Conservation (phyloP, 257 asterid species). For the Nemophila menziesii region DNA sequence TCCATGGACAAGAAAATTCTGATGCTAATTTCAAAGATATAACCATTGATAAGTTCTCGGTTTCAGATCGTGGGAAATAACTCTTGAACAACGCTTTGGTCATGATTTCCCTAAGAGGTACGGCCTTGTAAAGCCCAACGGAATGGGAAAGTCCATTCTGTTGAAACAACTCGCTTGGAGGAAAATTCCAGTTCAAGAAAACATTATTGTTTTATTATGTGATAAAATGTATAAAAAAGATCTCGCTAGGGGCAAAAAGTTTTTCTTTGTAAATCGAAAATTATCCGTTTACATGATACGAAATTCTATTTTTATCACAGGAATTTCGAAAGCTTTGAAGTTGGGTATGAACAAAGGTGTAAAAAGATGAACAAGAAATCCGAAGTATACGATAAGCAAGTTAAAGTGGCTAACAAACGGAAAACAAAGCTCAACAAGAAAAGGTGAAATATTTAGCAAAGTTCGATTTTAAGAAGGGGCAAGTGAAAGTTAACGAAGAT, state of each 20-base stretch:
- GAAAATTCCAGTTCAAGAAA: constrained; percentile 1
- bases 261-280: constrained; percentile 25
- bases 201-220: constrained; percentile 1
- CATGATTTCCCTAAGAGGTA: constrained; percentile 1
- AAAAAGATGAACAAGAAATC: constrained; percentile 12
- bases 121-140: constrained; percentile 2
- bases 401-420: constrained; percentile 8
- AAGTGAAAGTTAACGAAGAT: constrained; percentile 9
- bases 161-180: constrained; percentile 1
- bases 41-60: not conserved
- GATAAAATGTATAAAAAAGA: constrained; percentile 22
- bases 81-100: not conserved
- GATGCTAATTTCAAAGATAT: constrained; percentile 3
- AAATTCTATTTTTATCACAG: constrained; percentile 10
- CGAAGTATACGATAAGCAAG: constrained; percentile 12
- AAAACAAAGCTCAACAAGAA: constrained; percentile 6
- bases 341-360: constrained; percentile 12
- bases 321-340: constrained; percentile 9
- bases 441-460: constrained; percentile 10
- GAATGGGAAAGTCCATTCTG: not conserved
- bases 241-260: constrained; percentile 30
- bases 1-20: not conserved
- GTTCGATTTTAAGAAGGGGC: constrained; percentile 1
- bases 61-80: not conserved
- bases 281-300: constrained; percentile 3